These are phyloP conservation scores for Diaporthe citriasiana DNA, from an alignment of 2,329 filamentous ascomycete species.

Conservation along the genomic window DNA sequence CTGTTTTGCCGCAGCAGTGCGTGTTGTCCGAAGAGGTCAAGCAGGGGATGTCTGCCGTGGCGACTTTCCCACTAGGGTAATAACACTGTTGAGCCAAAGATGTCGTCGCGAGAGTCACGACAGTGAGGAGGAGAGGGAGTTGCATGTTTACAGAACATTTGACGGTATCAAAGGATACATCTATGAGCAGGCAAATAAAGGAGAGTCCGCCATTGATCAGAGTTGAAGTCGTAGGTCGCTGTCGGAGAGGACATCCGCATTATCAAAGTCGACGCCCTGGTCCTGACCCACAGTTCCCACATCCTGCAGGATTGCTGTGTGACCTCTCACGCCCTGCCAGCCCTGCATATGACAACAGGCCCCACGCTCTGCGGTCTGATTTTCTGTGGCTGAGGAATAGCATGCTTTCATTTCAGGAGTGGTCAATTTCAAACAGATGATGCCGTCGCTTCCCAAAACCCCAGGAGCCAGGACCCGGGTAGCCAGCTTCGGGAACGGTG, in stretches of 20 bases:
- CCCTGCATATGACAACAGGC: not conserved
- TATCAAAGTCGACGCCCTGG: not conserved
- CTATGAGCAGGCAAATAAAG: not conserved
- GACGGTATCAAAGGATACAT: not conserved
- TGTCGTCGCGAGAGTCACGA: not conserved
- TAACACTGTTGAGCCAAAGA: constrained; percentile 4
- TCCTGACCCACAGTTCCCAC: constrained; percentile 1
- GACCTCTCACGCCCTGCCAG: not conserved
- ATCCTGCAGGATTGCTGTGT: not conserved
- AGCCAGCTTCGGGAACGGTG: not conserved
- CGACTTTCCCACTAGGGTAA: constrained; percentile 14
- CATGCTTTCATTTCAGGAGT: not conserved
- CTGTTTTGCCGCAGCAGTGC: constrained; percentile 10
- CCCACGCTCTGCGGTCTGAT: no score
- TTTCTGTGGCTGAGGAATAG: no score
- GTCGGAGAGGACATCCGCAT: constrained; percentile 6
- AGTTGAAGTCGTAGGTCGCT: not conserved
- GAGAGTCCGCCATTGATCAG: not conserved
- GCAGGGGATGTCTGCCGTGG: not conserved
- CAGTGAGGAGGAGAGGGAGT: not conserved
- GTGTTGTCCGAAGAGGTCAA: not conserved
- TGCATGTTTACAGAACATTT: not conserved
- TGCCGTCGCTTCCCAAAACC: not conserved
- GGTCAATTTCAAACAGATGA: not conserved
- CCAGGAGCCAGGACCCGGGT: not conserved